Evolutionary conservation across 257 asterid genomes (phyloP), one percentile per base, ranked within the genome.

Genomic region (Nicotiana obtusifolia): DNA sequence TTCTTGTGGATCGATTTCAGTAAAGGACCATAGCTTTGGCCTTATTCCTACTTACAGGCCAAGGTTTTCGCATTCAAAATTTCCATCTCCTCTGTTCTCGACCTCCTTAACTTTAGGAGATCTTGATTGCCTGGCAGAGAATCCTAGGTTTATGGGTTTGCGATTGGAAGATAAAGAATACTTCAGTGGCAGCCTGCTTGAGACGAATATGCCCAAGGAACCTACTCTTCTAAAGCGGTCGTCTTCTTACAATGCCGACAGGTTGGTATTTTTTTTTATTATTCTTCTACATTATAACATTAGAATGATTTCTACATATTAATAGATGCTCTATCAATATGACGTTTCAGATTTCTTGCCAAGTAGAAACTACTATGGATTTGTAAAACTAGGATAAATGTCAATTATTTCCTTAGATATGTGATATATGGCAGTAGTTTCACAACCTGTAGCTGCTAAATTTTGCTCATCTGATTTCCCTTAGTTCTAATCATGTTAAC

Each of bases 1-100:
- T 81, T 91, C 99, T 11, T 96, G 99, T 52, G 99, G 99, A 37
- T 91, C 99, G 3, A 84, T 94, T 82, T 89, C 98, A 8, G 98
- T 96, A 20, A 96, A 96, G 81, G 97, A 96, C 87, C 97, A 92
- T 67, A 90, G 91, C 84, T 94, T 94, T 86, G 95, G 98, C 81
- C 81, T 94, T 47, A 87, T 92, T 80, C 98, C 98, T 7, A 85
- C 94, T 20, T 95, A 92, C 85, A 95, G 87, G 88, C 95, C 99
- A 1, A 90, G 97, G 64, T 93, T 92, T 82, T 90, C 97, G 7
- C 88, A 91, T 82, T 94, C 98, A 80, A 92, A 91, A 61, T 88
- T 95, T 76, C 88, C 93, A 0, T 92, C 97, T 22, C 97, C 98
- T 4, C 84, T 93, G 88, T 92, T 89, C 90, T 90, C 97, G 1